Evolutionary conservation across 1,284 basidiomycete species (phyloP), one percentile per base, ranked within the genome.

Genomic region (Golubevia pallescens): DNA sequence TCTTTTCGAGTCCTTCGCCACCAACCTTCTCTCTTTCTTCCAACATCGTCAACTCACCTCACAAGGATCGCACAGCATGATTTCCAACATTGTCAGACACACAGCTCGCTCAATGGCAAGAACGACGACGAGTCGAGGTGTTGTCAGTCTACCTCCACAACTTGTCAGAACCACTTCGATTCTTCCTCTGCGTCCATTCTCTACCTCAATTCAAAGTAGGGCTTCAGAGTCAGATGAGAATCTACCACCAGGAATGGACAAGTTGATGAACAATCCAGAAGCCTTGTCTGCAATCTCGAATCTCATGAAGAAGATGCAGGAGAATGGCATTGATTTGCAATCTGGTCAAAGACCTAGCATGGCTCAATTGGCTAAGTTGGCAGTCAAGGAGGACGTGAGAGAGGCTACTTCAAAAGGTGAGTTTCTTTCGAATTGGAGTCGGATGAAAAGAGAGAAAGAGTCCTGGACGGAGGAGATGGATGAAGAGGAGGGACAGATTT

Each of bases 211-310:
- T 13, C 8, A 10, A 10, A 10, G 8, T 48, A 13, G 10, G 10
- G 42, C 42, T 16, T 48, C 42, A 10, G 42, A 48, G 16, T 48
- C 42, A 13, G 42, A 48, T 13, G 42, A 48, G 8, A 13, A 10
- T 48, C 63, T 80, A 6, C 78, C 78, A 1, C 67, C 73, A 42
- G 78, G 78, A 24, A 76, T 80, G 32, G 78, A 80, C 62, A 80
- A 80, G 62, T 65, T 80, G 1, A 71, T 70, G 2, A 61, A 74
- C 59, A 67, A 67, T 4, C 78, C 78, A 24, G 64, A 68, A 0
- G 78, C 78, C 2, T 59, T 80, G 4, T 61, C 68, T 1, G 73
- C 78, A 54, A 76, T 80, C 63, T 62, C 67, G 3, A 64, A 74
- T 7, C 65, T 80, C 28, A 66, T 75, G 24, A 67, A 73, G 7